Evolutionary conservation across 2,329 filamentous ascomycete species (phyloP), one percentile per base, ranked within the genome.

Genomic region (Xylariomycetidae sp.): DNA sequence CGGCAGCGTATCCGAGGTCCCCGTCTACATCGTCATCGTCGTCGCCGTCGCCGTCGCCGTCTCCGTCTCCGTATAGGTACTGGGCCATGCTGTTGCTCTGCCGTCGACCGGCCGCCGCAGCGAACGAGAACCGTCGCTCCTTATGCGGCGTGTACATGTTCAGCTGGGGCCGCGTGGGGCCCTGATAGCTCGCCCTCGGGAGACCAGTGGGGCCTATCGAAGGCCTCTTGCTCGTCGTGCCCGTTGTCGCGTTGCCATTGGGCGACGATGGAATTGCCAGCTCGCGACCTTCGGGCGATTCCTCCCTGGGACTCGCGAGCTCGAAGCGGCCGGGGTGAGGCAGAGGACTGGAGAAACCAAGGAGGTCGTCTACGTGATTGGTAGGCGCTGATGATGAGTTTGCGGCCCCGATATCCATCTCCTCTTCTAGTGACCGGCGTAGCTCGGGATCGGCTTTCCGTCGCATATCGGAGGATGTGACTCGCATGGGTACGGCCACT

Each of bases 1-100:
- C 92, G 1, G 89, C 90, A 9, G 89, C 88, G 62, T 94, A 98
- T 8, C 92, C 92, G 17, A 98, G 66, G 61, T 98, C 92, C 1
- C 92, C 92, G 51, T 95, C 89, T 6, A 88, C 70, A 48, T 94
- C 85, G 48, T 88, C 85, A 31, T 81, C 78, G 40, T 81, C 75
- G 38, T 77, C 49, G 63, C 64, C 55, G 18, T 51, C 39, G 9
- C 50, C 45, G 31, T 52, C 38, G 15, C 36, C 41, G 10, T 42
- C 44, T 31, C 37, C 19, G 30, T 50, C 42, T 5, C 63, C 63
- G 44, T 74, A 70, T 36, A 77, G 58, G 35, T 73, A 69, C 44
- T 74, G 69, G 8, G 71, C 72, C 30, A 77, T 69, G 29, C 60
- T 67, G 51, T 61, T 68, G 49, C 66, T 72, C 42, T 63, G 67